phyloP scores from a whole-genome alignment of 192 early-diverging fungal species.

The Entomortierella beljakovae region DNA sequence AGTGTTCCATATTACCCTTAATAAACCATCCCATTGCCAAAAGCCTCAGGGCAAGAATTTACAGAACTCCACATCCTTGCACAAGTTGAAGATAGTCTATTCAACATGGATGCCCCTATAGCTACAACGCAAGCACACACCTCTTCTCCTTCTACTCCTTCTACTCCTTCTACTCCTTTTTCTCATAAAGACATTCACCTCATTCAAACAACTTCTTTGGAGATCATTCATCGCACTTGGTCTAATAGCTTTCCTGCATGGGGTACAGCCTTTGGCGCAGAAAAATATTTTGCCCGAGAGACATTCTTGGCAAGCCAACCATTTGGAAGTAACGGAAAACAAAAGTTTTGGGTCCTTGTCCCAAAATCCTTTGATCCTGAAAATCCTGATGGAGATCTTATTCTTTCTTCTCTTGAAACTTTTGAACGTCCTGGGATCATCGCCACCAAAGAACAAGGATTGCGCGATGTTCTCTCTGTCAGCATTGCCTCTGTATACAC shows the following conservation, averaged over 20 bases:
- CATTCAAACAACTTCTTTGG: constrained; percentile 16
- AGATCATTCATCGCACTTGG: constrained; percentile 33
- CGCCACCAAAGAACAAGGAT: constrained; percentile 27
- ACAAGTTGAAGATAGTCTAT: no score
- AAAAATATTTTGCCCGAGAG: constrained; percentile 26
- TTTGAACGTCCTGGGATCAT: constrained; percentile 28
- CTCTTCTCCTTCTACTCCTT: neutral
- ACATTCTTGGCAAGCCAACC: constrained; percentile 5
- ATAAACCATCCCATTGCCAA: no score
- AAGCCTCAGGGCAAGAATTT: no score
- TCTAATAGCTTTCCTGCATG: constrained; percentile 32
- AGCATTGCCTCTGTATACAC: constrained; percentile 45
- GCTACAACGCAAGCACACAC: neutral
- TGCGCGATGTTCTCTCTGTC: constrained; percentile 22
- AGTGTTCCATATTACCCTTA: no score
- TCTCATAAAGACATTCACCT: constrained; percentile 32
- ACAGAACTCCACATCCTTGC: no score
- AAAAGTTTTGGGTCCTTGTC: constrained; percentile 41
- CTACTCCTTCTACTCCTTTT: constrained; percentile 2
- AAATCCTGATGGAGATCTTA: constrained; percentile 15
- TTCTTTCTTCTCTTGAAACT: constrained; percentile 30
- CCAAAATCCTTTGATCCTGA: constrained; percentile 33
- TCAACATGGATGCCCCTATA: neutral
- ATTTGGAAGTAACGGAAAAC: constrained; percentile 21
- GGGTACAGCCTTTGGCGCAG: constrained; percentile 14